Conservation (phyloP, 768 basidiomycete species). For the Kwoniella botswanensis region DNA sequence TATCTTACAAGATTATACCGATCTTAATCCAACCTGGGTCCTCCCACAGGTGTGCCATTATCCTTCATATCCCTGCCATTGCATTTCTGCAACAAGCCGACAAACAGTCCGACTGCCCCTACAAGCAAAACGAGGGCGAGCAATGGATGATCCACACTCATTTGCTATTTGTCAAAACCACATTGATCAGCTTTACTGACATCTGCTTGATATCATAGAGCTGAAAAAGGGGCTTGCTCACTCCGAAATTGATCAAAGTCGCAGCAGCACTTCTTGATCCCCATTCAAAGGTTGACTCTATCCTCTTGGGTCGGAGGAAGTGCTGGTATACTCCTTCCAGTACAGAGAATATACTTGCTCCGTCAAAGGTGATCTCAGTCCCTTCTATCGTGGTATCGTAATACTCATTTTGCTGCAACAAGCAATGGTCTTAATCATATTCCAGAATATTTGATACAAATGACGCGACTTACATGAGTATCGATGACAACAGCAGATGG, state of each 20-base stretch:
- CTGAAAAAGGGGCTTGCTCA: constrained; percentile 18
- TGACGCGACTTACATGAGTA: constrained; percentile 67
- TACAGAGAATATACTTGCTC: constrained; percentile 68
- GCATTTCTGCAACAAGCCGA: constrained; percentile 36
- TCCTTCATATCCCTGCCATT: constrained; percentile 33
- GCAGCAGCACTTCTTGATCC: constrained; percentile 52
- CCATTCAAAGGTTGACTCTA: constrained; percentile 53
- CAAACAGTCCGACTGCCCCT: constrained; percentile 40
- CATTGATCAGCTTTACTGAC: constrained; percentile 1
- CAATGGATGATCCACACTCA: constrained; percentile 43
- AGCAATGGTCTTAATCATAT: not conserved
- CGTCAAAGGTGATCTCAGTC: constrained; percentile 65
- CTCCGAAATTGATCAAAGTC: constrained; percentile 46
- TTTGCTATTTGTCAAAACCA: constrained; percentile 31
- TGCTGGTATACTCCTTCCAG: constrained; percentile 68
- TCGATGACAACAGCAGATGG: constrained; percentile 75
- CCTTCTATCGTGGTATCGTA: constrained; percentile 71
- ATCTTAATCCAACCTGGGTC: constrained; percentile 16
- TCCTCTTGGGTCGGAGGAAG: constrained; percentile 49
- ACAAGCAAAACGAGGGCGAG: constrained; percentile 39
- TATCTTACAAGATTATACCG: constrained; percentile 13
- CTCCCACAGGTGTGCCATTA: not conserved
- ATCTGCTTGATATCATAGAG: not conserved
- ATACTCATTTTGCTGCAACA: constrained; percentile 62
- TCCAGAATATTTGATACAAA: not conserved